Base-by-base conservation (phyloP, 1,139 yeast species). In the Pneumocystis murina region DNA sequence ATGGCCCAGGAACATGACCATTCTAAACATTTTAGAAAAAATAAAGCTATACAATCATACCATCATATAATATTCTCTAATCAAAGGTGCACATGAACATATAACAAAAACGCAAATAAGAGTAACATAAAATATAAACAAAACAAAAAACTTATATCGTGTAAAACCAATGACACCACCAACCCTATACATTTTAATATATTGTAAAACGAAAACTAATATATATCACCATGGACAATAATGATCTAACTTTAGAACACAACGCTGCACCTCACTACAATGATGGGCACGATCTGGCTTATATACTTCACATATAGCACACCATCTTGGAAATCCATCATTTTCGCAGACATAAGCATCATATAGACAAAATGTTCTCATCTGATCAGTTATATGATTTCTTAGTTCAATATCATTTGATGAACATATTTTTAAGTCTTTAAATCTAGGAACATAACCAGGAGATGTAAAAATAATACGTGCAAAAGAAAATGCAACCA, bases 221-320 rank as follows among this genome's bases (percentile, higher is more conserved):
- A 35, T 5, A 35, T 35, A 33, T 33, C 41, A 61, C 39, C 97
- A 91, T 0, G 95, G 95, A 72, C 98, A 92, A 74, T 87, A 95
- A 71, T 92, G 98, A 74, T 77, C 79, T 78, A 77, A 76, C 58
- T 70, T 70, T 3, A 92, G 77, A 0, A 87, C 80, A 74, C 98
- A 92, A 63, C 75, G 75, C 12, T 83, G 80, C 68, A 94, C 84
- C 33, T 82, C 75, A 0, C 74, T 84, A 66, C 97, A 88, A 72
- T 92, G 98, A 71, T 92, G 98, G 38, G 77, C 72, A 64, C 97
- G 77, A 71, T 89, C 96, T 0, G 97, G 97, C 72, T 92, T 92
- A 84, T 92, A 84, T 8, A 80, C 82, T 61, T 79, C 74, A 74
- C 98, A 92, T 66, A 83, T 83, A 43, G 81, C 78, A 72, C 97